Conservation (phyloP, 352 stramenopile species). For the Globisporangium ultimum region DNA sequence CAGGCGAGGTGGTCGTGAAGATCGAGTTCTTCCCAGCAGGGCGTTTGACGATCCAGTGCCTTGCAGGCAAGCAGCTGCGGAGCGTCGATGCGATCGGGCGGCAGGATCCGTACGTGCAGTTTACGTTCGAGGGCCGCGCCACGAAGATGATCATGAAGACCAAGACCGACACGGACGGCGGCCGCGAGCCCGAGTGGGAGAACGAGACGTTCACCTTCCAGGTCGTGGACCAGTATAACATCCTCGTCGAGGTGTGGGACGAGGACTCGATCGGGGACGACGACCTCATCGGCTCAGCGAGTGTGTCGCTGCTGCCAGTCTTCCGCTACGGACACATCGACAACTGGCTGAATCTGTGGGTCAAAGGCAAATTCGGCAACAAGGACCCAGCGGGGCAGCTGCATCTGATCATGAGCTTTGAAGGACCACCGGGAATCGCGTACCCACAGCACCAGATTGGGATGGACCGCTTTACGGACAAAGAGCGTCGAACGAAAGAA, state of each 20-base stretch:
- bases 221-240: constrained; percentile 91
- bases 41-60: constrained; percentile 50
- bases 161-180: constrained; percentile 85
- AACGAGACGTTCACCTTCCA: constrained; percentile 83
- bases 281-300: constrained; percentile 84
- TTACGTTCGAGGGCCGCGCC: constrained; percentile 70
- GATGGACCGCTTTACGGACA: constrained; percentile 71
- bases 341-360: constrained; percentile 86
- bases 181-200: constrained; percentile 81
- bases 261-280: constrained; percentile 89
- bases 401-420: constrained; percentile 86
- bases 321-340: constrained; percentile 88
- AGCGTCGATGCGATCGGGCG: constrained; percentile 71
- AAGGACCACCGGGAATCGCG: constrained; percentile 64
- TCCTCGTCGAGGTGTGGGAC: constrained; percentile 90
- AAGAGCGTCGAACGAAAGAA: constrained; percentile 70
- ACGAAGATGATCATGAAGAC: constrained; percentile 79
- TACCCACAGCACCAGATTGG: constrained; percentile 90
- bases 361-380: constrained; percentile 86
- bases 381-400: constrained; percentile 85
- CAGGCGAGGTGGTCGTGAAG: constrained; percentile 71
- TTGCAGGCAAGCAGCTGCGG: constrained; percentile 58
- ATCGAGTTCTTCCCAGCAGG: constrained; percentile 86
- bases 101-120: constrained; percentile 78
- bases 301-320: constrained; percentile 85